Evolutionary conservation across 2,329 filamentous ascomycete species (phyloP).

Genomic region (Rutstroemia sp.): DNA sequence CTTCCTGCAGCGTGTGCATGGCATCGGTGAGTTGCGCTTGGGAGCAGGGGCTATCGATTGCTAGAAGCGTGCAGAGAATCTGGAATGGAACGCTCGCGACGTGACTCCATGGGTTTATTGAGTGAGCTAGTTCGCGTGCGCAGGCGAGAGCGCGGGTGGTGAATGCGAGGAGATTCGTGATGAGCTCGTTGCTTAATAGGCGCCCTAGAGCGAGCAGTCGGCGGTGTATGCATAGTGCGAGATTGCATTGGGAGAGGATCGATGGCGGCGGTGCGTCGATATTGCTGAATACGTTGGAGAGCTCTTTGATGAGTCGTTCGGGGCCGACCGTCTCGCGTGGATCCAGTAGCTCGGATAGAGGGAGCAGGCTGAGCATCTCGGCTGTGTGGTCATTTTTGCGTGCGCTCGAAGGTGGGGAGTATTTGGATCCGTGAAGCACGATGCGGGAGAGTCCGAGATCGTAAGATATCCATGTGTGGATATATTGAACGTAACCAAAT

Average conservation of each 20-base stretch:
- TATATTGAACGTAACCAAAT: constrained; percentile 1
- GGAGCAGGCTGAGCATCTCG: constrained; percentile 5
- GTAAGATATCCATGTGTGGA: constrained; percentile 6
- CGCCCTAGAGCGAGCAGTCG: neutral
- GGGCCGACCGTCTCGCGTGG: neutral
- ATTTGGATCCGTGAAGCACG: neutral
- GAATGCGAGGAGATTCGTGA: neutral
- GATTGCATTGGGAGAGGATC: constrained; percentile 4
- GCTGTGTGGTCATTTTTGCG: constrained; percentile 1
- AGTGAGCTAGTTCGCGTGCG: neutral
- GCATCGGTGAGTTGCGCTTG: constrained; percentile 6
- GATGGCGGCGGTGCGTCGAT: neutral
- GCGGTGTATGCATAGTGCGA: constrained; percentile 4
- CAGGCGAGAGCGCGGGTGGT: neutral
- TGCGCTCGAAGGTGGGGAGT: neutral
- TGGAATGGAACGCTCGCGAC: constrained; percentile 14
- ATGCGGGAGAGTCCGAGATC: constrained; percentile 6
- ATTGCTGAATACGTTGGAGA: neutral
- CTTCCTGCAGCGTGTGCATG: constrained; percentile 7
- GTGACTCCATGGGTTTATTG: constrained; percentile 8
- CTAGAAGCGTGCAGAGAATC: constrained; percentile 11
- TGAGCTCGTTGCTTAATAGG: neutral
- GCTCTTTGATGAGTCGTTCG: neutral
- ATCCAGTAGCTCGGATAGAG: constrained; percentile 5
- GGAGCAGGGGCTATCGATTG: constrained; percentile 9